Conservation (phyloP, 106 monocot species). For the Phalaenopsis equestris region DNA sequence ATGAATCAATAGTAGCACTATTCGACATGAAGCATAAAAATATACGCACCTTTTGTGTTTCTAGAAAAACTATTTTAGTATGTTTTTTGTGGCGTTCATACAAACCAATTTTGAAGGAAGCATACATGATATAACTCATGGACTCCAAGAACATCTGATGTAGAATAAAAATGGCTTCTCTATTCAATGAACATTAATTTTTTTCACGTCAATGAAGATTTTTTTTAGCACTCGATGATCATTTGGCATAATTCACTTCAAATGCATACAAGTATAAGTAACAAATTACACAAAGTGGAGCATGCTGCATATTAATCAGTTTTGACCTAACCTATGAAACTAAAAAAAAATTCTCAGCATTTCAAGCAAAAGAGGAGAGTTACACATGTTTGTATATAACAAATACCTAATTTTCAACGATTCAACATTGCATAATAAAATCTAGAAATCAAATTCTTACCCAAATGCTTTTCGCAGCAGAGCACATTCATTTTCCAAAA, state of each 20-base stretch:
- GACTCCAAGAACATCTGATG: neutral
- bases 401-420: neutral
- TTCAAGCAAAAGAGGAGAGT: too few relatives aligned
- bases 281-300: neutral
- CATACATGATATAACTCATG: too few relatives aligned
- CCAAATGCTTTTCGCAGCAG: conserved; percentile 72
- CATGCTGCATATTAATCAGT: too few relatives aligned
- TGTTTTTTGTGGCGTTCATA: too few relatives aligned
- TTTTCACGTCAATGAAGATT: neutral
- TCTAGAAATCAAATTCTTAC: conserved; percentile 27
- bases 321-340: too few relatives aligned
- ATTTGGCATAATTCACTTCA: neutral
- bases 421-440: neutral
- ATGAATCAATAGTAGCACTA: too few relatives aligned
- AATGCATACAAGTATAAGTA: neutral
- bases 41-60: too few relatives aligned
- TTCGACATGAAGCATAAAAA: too few relatives aligned
- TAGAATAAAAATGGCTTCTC: neutral
- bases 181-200: neutral
- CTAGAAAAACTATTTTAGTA: too few relatives aligned
- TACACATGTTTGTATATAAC: too few relatives aligned
- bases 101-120: too few relatives aligned
- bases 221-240: neutral
- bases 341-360: too few relatives aligned
- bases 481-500: conserved; percentile 89